Base-by-base conservation (phyloP, 208 protist species). In the Phytomonas francai region DNA sequence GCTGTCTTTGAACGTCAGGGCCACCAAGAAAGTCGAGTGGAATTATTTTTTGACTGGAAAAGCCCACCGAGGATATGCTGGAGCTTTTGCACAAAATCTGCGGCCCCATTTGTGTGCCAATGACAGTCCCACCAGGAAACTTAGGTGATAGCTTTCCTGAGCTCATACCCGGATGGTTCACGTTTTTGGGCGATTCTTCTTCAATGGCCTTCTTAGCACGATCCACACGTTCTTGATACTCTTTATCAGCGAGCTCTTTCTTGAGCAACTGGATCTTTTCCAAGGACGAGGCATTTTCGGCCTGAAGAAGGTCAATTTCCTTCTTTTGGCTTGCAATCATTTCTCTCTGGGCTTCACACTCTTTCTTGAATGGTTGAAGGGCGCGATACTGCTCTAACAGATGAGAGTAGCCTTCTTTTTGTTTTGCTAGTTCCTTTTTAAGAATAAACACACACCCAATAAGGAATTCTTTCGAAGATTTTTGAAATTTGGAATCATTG, bases 51-150 rank as follows among this genome's bases (percentile, higher is more conserved):
- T 79, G 71, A 58, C 63, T 73, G 25, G 71, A 63, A 57, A 92
- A 92, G 25, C 86, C 86, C 0, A 92, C 61, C 3, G 86, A 88
- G 71, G 81, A 88, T 76, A 92, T 92, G 71, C 83, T 72, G 2
- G 86, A 92, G 77, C 78, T 85, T 57, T 92, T 77, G 67, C 78
- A 87, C 25, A 89, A 62, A n/a, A 92, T 64, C 65, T 88, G 81
- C 27, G 81, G 71, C 1, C 83, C 86, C 7, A 72, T 69, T 32
- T 72, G 68, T 39, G 73, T 81, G 49, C 77, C 73, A 59, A 92
- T 72, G 7, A 87, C 72, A 28, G 76, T 78, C 0, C 83, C 86
- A 11, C 73, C 77, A 0, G 71, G 73, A 3, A 39, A 39, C 34
- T 3, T 9, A 39, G 6, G 6, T 9, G 6, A 9, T 12, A 9